Evolutionary conservation across 495 filamentous ascomycete genomes (phyloP).

Genomic region (Peziza echinospora): DNA sequence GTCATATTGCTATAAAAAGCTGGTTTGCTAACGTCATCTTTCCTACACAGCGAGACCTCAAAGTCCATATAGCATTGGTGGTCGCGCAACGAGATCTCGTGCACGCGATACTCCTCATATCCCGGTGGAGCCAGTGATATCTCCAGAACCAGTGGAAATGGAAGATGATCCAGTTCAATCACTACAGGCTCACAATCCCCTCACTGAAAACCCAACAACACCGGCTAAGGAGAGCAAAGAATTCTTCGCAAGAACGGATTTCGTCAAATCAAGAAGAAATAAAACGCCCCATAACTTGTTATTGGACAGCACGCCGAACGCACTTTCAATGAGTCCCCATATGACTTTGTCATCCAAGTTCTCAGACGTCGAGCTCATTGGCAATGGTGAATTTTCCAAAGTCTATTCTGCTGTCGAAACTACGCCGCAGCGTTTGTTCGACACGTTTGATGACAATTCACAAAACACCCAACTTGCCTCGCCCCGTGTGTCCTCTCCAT

Average conservation of each 20-base stretch:
- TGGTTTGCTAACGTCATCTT: background rate
- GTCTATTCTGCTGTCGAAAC: conserved; percentile 58
- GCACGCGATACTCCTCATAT: background rate
- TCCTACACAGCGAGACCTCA: background rate
- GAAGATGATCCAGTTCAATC: too few species aligned
- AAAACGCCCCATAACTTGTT: too few species aligned
- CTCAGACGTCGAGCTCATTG: conserved; percentile 55
- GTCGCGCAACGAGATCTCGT: background rate
- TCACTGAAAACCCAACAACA: too few species aligned
- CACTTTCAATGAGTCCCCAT: too few species aligned
- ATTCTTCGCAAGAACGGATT: too few species aligned
- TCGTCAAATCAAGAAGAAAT: too few species aligned
- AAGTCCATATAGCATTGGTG: background rate
- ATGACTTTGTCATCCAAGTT: too few species aligned
- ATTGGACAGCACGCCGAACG: too few species aligned
- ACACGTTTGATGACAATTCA: conserved; percentile 9
- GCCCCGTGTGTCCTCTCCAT: conserved; percentile 16
- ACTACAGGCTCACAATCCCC: too few species aligned
- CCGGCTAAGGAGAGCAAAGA: too few species aligned
- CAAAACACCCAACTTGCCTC: conserved; percentile 7
- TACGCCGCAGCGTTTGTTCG: conserved; percentile 9
- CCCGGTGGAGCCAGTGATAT: conserved; percentile 58
- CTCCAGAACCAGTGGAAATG: too few species aligned
- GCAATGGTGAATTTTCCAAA: conserved; percentile 76
- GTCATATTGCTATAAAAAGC: background rate